Percentiles rank a stretch among this genome's conserved stretches.
Evolutionary conservation across 176 grass and related monocot genomes (phyloP).

Genomic region (Tillandsia fasciculata): DNA sequence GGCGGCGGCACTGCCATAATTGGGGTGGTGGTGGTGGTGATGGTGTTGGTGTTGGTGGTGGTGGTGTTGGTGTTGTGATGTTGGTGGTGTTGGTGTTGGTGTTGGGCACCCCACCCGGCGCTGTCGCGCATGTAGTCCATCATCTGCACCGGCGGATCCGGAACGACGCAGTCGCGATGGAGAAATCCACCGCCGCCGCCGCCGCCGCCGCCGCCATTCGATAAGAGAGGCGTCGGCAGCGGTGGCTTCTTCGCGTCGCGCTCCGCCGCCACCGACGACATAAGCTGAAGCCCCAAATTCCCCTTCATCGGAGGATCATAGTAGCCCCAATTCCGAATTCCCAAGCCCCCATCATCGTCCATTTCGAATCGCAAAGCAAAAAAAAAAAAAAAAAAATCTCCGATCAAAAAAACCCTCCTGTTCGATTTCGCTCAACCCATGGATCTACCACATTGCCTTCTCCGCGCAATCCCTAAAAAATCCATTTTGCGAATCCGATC

Average conservation of each 20-base stretch:
- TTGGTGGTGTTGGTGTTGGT: conserved; percentile 20
- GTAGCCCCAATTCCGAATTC: conserved; percentile 80
- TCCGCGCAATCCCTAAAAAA: conserved; percentile 16
- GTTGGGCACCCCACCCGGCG: conserved; percentile 18
- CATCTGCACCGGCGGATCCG: not conserved
- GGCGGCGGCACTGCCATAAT: conserved; percentile 36
- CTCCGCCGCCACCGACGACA: conserved; percentile 44
- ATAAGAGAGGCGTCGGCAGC: conserved; percentile 12
- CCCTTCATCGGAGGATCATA: conserved; percentile 56
- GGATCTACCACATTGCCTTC: conserved; percentile 16
- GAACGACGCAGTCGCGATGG: not conserved
- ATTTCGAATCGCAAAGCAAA: conserved; percentile 19
- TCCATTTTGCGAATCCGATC: conserved; percentile 15
- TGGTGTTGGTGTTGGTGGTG: conserved; percentile 26
- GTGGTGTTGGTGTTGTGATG: conserved; percentile 22
- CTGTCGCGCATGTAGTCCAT: conserved; percentile 2
- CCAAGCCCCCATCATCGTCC: conserved; percentile 64
- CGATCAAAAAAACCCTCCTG: not conserved
- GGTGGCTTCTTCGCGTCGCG: conserved; percentile 38
- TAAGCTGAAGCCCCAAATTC: conserved; percentile 67
- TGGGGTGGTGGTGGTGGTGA: conserved; percentile 33
- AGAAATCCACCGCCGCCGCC: not conserved
- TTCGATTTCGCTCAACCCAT: conserved; percentile 25
- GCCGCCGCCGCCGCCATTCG: conserved; percentile 7
- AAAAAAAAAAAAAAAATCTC: not conserved